A percentile compares a stretch with the other conserved stretches of the same genome.
Conservation (phyloP, 371 early-diverging fungal genomes). For the Mortierella sp. region DNA sequence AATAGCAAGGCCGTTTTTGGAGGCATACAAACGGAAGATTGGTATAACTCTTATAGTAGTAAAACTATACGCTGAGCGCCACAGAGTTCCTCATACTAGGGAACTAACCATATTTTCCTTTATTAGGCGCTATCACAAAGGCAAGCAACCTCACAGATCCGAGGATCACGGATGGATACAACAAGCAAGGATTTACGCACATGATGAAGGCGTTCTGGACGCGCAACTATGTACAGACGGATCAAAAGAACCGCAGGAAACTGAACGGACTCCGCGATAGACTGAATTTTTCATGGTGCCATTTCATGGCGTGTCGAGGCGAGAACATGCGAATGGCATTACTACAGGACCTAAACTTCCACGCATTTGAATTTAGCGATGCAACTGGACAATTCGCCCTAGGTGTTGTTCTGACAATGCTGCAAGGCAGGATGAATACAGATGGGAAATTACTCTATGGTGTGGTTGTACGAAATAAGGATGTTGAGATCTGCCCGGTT, state of each 20-base stretch:
- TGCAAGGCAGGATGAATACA: slow-evolving; percentile 19
- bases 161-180: slow-evolving; percentile 15
- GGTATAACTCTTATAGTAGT: slow-evolving; percentile 6
- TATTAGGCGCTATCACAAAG: slow-evolving; percentile 6
- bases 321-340: not conserved
- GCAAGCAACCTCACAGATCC: slow-evolving; percentile 2
- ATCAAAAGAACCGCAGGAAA: slow-evolving; percentile 8
- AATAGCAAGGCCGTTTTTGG: slow-evolving; percentile 19
- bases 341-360: not conserved
- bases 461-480: slow-evolving; percentile 24
- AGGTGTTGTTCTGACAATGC: slow-evolving; percentile 19
- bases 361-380: not conserved
- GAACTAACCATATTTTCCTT: not conserved
- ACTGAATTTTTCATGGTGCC: not conserved
- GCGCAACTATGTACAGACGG: slow-evolving; percentile 5
- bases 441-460: slow-evolving; percentile 11
- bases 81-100: too few relatives aligned
- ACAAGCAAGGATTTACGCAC: slow-evolving; percentile 15
- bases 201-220: slow-evolving; percentile 13
- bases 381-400: slow-evolving; percentile 1
- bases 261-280: slow-evolving; percentile 4
- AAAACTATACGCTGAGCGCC: too few relatives aligned
- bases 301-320: not conserved
- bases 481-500: slow-evolving; percentile 19
- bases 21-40: slow-evolving; percentile 15